Evolutionary conservation across 257 asterid species (phyloP).

Genomic region (Solanum etuberosum): DNA sequence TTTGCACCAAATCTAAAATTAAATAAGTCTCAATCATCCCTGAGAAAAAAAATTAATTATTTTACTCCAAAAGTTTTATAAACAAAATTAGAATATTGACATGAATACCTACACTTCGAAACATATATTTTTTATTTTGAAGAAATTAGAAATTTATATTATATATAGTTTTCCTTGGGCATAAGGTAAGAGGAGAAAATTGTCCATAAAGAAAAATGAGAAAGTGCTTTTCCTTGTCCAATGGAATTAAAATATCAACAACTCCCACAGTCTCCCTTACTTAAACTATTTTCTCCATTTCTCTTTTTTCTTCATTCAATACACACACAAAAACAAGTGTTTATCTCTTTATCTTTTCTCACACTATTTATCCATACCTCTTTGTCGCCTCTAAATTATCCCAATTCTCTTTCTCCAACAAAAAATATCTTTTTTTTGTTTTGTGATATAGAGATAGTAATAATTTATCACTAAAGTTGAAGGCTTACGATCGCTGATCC

Average conservation of each 20-base stretch:
- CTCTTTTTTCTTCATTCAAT: not conserved
- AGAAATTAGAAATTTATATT: not conserved
- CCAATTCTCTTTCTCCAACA: not conserved
- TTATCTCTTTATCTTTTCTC: not conserved
- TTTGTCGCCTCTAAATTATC: conserved; percentile 6
- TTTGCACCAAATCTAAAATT: not conserved
- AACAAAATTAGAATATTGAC: no score
- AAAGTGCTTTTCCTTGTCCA: not conserved
- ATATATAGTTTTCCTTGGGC: not conserved
- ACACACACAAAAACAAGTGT: not conserved
- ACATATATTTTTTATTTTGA: not conserved
- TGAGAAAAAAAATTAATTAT: no score
- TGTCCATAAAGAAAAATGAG: not conserved
- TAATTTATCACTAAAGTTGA: not conserved
- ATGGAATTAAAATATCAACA: not conserved
- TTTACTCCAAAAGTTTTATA: no score
- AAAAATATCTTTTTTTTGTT: not conserved
- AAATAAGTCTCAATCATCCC: not conserved
- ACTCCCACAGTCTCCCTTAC: not conserved
- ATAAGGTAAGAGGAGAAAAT: not conserved
- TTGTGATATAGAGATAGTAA: not conserved
- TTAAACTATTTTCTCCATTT: not conserved
- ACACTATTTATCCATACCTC: conserved; percentile 1
- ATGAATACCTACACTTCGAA: no score
- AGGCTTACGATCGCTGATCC: not conserved